A percentile compares a stretch with the other conserved stretches of the same genome.
phyloP scores from a whole-genome alignment of 148 eudicot genomes.

The Amaranthus palmeri region DNA sequence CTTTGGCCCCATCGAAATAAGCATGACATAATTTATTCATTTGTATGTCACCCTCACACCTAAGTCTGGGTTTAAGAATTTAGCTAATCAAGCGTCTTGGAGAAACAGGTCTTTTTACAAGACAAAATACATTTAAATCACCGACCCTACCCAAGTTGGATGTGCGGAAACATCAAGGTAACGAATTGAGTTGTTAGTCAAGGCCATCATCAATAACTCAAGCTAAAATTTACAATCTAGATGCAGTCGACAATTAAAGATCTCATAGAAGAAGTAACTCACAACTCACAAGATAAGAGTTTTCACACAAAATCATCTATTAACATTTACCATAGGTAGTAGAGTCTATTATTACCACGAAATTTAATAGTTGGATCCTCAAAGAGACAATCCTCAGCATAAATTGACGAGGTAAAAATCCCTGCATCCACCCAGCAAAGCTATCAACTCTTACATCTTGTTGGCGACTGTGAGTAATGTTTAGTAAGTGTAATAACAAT shows the following conservation, averaged over 20 bases:
- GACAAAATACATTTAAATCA: too few relatives aligned
- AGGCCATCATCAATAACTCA: not conserved
- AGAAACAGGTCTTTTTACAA: not conserved
- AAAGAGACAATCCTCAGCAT: slow-evolving; percentile 70
- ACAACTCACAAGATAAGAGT: not conserved
- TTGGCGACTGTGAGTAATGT: not conserved
- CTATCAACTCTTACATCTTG: not conserved
- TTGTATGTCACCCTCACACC: not conserved
- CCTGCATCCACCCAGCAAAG: slow-evolving; percentile 33
- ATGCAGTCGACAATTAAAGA: not conserved
- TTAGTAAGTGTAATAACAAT: not conserved
- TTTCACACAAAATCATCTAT: not conserved
- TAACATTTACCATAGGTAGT: not conserved
- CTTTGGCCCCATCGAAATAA: too few relatives aligned
- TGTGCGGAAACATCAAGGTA: not conserved
- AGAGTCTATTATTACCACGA: slow-evolving; percentile 45
- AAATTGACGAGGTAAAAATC: slow-evolving; percentile 61
- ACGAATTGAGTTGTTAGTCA: not conserved
- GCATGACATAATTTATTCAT: too few relatives aligned
- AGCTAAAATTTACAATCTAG: not conserved
- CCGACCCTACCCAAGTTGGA: not conserved
- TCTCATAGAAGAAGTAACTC: not conserved
- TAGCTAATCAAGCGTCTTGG: not conserved
- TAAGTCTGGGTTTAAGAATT: not conserved
- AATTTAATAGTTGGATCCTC: slow-evolving; percentile 93